phyloP scores from a whole-genome alignment of 1,284 basidiomycete species.

The Cryptococcus neoformans region DNA sequence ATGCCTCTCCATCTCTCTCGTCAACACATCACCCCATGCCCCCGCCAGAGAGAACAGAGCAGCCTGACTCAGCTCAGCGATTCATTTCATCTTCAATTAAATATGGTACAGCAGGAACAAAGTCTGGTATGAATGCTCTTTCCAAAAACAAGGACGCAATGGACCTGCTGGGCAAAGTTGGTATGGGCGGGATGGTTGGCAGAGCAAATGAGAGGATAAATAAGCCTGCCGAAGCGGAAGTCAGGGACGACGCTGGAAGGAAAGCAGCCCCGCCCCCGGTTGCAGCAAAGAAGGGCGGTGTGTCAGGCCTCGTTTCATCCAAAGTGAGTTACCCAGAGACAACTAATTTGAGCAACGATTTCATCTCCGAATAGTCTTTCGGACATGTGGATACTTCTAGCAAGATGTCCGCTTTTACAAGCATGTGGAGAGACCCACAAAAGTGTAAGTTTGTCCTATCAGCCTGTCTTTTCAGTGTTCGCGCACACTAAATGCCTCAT shows the following conservation, averaged over 20 bases:
- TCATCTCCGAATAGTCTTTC: slow-evolving; percentile 17
- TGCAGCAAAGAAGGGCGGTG: slow-evolving; percentile 21
- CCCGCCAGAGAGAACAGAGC: not conserved
- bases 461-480: not conserved
- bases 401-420: slow-evolving; percentile 30
- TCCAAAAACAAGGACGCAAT: slow-evolving; percentile 27
- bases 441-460: slow-evolving; percentile 16
- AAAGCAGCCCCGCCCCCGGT: slow-evolving; percentile 13
- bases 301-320: slow-evolving; percentile 19
- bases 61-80: slow-evolving; percentile 24
- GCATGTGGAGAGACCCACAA: slow-evolving; percentile 40
- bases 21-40: not conserved
- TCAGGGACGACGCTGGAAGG: slow-evolving; percentile 1
- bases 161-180: slow-evolving; percentile 27
- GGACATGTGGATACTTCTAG: slow-evolving; percentile 35
- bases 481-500: not conserved
- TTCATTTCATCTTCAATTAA: slow-evolving; percentile 28
- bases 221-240: not conserved
- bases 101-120: slow-evolving; percentile 21
- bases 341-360: not conserved
- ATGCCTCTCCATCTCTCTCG: slow-evolving; percentile 3
- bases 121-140: slow-evolving; percentile 20
- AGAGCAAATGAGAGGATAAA: slow-evolving; percentile 20
- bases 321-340: slow-evolving; percentile 11
- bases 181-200: slow-evolving; percentile 23